Percentiles rank a stretch among this genome's conserved stretches.
phyloP scores from a whole-genome alignment of 2,329 filamentous ascomycete species.

The Chaetomium sp. region DNA sequence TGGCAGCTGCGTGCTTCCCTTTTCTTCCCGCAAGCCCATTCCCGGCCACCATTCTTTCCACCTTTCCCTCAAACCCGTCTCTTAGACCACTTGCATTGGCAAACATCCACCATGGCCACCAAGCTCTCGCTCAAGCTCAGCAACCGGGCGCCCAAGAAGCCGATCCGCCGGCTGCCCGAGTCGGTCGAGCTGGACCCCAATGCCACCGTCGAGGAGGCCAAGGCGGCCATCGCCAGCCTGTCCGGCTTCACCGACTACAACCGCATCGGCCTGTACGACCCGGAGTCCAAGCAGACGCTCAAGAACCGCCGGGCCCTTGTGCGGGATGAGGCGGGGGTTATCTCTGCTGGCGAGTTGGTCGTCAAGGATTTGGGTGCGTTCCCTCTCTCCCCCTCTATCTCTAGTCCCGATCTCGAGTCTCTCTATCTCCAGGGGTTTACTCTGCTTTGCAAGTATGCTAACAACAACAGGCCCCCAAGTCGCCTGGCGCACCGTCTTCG shows the following conservation, averaged over 20 bases:
- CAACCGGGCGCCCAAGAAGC: slow-evolving; percentile 42
- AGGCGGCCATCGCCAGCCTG: slow-evolving; percentile 47
- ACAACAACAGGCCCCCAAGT: slow-evolving; percentile 67
- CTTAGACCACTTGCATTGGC: too few relatives aligned
- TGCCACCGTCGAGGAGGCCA: slow-evolving; percentile 55
- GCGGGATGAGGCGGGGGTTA: slow-evolving; percentile 41
- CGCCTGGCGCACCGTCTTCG: slow-evolving; percentile 86
- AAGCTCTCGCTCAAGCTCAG: slow-evolving; percentile 37
- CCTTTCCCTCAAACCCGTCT: too few relatives aligned
- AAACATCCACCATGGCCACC: slow-evolving; percentile 16
- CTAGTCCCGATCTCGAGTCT: too few relatives aligned
- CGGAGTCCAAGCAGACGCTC: slow-evolving; percentile 54
- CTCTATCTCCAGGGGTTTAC: too few relatives aligned
- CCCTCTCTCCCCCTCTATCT: too few relatives aligned
- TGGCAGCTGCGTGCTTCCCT: not conserved
- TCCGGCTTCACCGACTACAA: slow-evolving; percentile 50
- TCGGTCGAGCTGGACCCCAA: slow-evolving; percentile 42
- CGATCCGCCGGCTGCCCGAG: slow-evolving; percentile 48
- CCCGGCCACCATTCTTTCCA: too few relatives aligned
- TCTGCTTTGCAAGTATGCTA: too few relatives aligned
- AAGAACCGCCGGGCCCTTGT: slow-evolving; percentile 55
- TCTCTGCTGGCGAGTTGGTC: slow-evolving; percentile 54
- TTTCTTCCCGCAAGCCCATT: not conserved
- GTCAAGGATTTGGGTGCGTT: slow-evolving; percentile 86
- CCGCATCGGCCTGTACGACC: slow-evolving; percentile 56